Conservation (phyloP, 805 yeast species). For the Starmerella bombi region DNA sequence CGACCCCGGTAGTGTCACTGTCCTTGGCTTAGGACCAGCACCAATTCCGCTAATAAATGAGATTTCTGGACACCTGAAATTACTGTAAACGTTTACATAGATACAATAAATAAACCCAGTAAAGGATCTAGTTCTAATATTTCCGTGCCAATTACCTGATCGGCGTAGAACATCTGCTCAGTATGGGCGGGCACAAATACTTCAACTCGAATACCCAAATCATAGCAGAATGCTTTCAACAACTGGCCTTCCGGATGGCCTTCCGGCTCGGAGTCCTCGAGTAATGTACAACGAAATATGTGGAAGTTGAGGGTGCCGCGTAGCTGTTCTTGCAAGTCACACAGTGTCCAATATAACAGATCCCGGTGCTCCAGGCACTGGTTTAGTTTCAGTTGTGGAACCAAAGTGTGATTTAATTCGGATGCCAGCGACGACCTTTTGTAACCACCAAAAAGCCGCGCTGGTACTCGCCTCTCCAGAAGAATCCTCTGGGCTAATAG, state of each 20-base stretch:
- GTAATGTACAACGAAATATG: conserved; percentile 35
- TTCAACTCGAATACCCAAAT: conserved; percentile 37
- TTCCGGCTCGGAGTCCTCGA: conserved; percentile 23
- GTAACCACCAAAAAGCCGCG: conserved; percentile 4
- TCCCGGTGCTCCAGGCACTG: conserved; percentile 8
- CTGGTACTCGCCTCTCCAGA: not conserved
- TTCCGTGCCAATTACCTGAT: conserved; percentile 34
- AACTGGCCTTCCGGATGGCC: conserved; percentile 20
- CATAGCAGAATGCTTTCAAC: conserved; percentile 37
- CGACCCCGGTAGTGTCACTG: conserved; percentile 93
- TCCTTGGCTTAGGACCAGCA: conserved; percentile 94
- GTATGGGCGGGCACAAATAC: conserved; percentile 17
- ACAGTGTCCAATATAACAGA: conserved; percentile 4
- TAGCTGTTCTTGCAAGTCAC: conserved; percentile 8
- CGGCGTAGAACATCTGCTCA: conserved; percentile 24
- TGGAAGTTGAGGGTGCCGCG: conserved; percentile 10
- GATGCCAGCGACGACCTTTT: conserved; percentile 6
- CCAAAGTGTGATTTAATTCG: conserved; percentile 4
- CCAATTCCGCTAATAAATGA: conserved; percentile 66
- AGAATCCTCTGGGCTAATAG: conserved; percentile 15
- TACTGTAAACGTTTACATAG: conserved; percentile 38
- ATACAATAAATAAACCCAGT: conserved; percentile 32
- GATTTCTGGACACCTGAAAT: conserved; percentile 64
- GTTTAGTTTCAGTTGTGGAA: conserved; percentile 10
- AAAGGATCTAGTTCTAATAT: conserved; percentile 34